Conservation (phyloP, 2,329 filamentous ascomycete genomes). For the Colletotrichum cuscutae region DNA sequence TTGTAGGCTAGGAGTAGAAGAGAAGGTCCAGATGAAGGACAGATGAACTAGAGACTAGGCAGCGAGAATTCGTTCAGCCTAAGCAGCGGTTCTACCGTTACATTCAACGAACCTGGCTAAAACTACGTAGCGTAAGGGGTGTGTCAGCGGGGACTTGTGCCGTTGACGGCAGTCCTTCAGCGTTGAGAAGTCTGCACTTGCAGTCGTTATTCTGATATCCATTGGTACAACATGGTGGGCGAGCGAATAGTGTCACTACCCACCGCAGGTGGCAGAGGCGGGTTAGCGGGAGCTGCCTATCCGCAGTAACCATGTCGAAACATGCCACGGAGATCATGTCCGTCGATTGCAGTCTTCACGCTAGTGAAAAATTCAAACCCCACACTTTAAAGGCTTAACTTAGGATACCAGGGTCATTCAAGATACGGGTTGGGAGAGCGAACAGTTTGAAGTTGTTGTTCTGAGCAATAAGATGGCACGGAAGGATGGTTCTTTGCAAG, state of each 20-base stretch:
- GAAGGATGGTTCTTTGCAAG: background rate
- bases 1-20: background rate
- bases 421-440: background rate
- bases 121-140: background rate
- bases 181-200: background rate
- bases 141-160: background rate
- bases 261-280: background rate
- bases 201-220: background rate
- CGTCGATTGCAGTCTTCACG: background rate
- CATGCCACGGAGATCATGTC: background rate
- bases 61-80: background rate
- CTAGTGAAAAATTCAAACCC: background rate
- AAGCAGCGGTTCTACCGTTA: background rate
- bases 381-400: background rate
- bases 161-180: background rate
- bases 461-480: background rate
- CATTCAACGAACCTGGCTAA: background rate
- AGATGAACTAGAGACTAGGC: background rate
- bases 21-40: background rate
- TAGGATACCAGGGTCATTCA: background rate
- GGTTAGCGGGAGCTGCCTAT: background rate
- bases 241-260: background rate
- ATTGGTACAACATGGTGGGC: background rate
- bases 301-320: too few relatives aligned
- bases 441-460: background rate